These are phyloP conservation scores for Sugiyamaella neomexicana DNA, from an alignment of 1,139 yeast species.

Conservation along the genomic window DNA sequence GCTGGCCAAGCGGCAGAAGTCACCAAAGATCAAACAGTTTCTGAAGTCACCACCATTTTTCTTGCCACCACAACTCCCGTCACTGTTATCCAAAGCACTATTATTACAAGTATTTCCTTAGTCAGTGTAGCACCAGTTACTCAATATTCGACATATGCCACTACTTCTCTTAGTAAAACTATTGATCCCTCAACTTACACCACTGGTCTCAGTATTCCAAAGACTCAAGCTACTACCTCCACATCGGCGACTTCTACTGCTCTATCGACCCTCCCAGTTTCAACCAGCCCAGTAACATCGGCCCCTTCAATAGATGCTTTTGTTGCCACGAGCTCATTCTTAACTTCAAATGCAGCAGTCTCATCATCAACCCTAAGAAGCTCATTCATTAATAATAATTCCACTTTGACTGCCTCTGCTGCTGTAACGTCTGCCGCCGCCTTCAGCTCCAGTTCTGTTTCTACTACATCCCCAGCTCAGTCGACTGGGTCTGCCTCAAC, in stretches of 20 bases:
- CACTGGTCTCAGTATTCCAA: slow-evolving; percentile 20
- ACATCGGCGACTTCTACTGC: neutral
- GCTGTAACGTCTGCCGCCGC: slow-evolving; percentile 20
- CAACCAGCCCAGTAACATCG: neutral
- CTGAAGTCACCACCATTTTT: slow-evolving; percentile 35
- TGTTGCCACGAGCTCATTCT: neutral
- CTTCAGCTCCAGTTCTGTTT: slow-evolving; percentile 17
- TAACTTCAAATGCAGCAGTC: slow-evolving; percentile 13
- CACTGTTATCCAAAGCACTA: slow-evolving; percentile 31
- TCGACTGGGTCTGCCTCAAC: slow-evolving; percentile 24
- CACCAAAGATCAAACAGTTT: slow-evolving; percentile 36
- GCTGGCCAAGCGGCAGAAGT: slow-evolving; percentile 24
- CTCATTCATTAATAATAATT: slow-evolving; percentile 8
- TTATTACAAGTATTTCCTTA: slow-evolving; percentile 34
- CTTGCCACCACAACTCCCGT: slow-evolving; percentile 34
- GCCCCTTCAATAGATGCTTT: neutral
- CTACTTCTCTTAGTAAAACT: slow-evolving; percentile 30
- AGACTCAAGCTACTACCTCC: neutral
- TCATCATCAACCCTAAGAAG: slow-evolving; percentile 14
- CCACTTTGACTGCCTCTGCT: slow-evolving; percentile 19
- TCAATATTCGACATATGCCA: slow-evolving; percentile 31
- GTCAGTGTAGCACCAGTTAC: slow-evolving; percentile 37
- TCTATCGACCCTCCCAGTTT: neutral
- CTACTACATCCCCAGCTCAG: slow-evolving; percentile 15
- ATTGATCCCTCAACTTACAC: slow-evolving; percentile 35